These are phyloP conservation scores for Dunaliella sp. DNA, from an alignment of 139 green algal species.

Conservation along the genomic window DNA sequence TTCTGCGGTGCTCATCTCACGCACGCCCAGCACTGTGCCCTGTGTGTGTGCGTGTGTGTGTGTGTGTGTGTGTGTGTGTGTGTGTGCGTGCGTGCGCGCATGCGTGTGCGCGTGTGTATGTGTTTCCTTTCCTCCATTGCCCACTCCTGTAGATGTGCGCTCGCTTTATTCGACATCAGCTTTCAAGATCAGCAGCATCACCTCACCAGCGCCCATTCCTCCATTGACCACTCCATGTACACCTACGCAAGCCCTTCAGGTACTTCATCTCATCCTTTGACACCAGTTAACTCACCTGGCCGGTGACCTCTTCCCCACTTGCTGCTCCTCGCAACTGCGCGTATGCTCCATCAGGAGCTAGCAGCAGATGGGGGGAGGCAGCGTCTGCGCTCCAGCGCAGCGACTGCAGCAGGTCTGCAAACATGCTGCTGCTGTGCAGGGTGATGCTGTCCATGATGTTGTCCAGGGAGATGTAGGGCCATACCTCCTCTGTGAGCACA, in stretches of 20 bases:
- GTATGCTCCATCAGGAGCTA: slow-evolving; percentile 30
- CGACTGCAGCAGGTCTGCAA: slow-evolving; percentile 54
- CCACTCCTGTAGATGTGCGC: too few relatives aligned
- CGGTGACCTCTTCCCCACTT: slow-evolving; percentile 32
- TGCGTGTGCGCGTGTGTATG: too few relatives aligned
- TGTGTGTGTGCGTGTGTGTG: slow-evolving; percentile 28
- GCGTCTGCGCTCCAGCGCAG: slow-evolving; percentile 53
- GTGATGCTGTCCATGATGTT: slow-evolving; percentile 73
- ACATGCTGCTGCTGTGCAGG: slow-evolving; percentile 61
- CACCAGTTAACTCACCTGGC: slow-evolving; percentile 12
- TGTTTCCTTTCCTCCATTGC: too few relatives aligned
- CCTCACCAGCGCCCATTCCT: too few relatives aligned
- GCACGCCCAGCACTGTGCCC: slow-evolving; percentile 53
- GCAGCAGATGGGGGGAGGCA: slow-evolving; percentile 23
- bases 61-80: too few relatives aligned
- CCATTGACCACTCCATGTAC: too few relatives aligned
- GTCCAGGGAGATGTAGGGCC: slow-evolving; percentile 64
- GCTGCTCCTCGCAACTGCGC: slow-evolving; percentile 6
- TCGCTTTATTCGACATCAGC: too few relatives aligned
- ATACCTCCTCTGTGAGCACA: slow-evolving; percentile 54
- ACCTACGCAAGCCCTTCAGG: too few relatives aligned
- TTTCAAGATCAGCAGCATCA: too few relatives aligned
- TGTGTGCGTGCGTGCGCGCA: too few relatives aligned
- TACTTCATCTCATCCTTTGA: too few relatives aligned
- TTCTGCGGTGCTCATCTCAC: slow-evolving; percentile 50